These are phyloP conservation scores for Paraglomus brasilianum DNA, from an alignment of 192 early-diverging fungal genomes.

Conservation along the genomic window DNA sequence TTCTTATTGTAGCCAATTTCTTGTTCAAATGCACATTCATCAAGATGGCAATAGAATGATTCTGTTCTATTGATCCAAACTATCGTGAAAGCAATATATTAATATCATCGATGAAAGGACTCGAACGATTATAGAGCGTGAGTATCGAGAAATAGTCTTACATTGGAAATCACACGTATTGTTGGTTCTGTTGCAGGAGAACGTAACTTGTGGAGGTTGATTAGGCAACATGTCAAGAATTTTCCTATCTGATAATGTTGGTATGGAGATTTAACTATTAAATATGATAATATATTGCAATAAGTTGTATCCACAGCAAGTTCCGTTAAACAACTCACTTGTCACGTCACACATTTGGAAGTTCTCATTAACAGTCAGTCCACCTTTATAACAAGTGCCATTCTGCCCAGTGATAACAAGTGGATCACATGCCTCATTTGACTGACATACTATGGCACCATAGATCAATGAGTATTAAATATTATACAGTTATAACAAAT, in stretches of 20 bases:
- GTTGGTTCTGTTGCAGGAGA: conserved; percentile 60
- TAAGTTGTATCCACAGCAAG: neutral
- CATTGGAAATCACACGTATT: conserved; percentile 74
- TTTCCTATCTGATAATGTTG: conserved; percentile 45
- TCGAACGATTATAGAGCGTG: neutral
- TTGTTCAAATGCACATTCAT: conserved; percentile 69
- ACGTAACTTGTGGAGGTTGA: conserved; percentile 77
- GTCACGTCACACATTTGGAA: conserved; percentile 74
- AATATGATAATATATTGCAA: neutral
- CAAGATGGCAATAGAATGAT: conserved; percentile 88
- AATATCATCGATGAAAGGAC: neutral
- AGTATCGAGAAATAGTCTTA: conserved; percentile 36
- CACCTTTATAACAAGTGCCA: conserved; percentile 76
- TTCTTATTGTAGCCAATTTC: conserved; percentile 54
- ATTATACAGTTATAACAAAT: neutral
- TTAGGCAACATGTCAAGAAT: conserved; percentile 59
- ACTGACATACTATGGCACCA: conserved; percentile 53
- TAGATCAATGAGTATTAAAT: neutral
- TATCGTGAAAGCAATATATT: conserved; percentile 19
- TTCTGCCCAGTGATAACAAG: conserved; percentile 67
- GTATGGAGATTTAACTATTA: neutral
- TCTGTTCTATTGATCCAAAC: conserved; percentile 85
- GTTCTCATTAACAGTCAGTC: conserved; percentile 64
- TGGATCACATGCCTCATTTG: conserved; percentile 63
- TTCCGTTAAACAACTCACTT: conserved; percentile 47